A percentile compares a stretch with the other conserved stretches of the same genome.
phyloP scores from a whole-genome alignment of 176 grass and related monocot genomes.

The bread wheat (Triticum aestivum) region IWGSC_CS_RefSeq_v2.1 NC_057805.1:512876797-512877296 shows the following conservation, averaged over 20 bases:
- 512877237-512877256: not conserved
- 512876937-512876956: not conserved
- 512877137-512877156: not conserved
- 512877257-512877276: not conserved
- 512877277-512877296: not conserved
- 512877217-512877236: not conserved
- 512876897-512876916: not conserved
- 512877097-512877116: too few relatives aligned
- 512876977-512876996: not conserved
- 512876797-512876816: not conserved
- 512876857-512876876: not conserved
- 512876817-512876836: not conserved
- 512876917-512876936: not conserved
- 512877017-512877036: not conserved
- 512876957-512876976: not conserved
- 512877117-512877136: not conserved
- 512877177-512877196: not conserved
- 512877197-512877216: not conserved
- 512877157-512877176: not conserved
- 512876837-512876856: not conserved
- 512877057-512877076: too few relatives aligned
- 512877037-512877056: not conserved
- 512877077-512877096: too few relatives aligned
- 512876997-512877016: not conserved
- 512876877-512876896: not conserved